Conservation (phyloP, 1,284 basidiomycete genomes). For the Apiotrichum brassicae region DNA sequence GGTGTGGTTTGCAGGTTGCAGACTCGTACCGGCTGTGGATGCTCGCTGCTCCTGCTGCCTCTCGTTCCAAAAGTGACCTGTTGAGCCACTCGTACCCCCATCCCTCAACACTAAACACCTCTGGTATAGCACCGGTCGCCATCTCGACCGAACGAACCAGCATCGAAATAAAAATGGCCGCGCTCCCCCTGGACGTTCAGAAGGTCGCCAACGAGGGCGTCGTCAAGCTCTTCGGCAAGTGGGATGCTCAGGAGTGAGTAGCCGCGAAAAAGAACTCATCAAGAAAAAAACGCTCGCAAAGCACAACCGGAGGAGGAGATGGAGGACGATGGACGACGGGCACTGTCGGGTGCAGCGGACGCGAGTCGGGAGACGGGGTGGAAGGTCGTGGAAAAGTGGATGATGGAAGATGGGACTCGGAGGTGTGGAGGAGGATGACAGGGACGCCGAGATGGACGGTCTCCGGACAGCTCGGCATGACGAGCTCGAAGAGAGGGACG, state of each 20-base stretch:
- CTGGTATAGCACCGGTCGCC: constrained; percentile 2
- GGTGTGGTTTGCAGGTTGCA: neutral
- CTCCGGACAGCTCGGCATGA: too few relatives aligned
- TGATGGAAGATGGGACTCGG: too few relatives aligned
- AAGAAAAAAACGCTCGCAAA: neutral
- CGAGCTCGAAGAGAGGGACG: neutral
- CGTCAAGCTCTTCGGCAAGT: constrained; percentile 93
- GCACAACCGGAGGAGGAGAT: neutral
- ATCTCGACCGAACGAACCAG: neutral
- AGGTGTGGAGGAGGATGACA: too few relatives aligned
- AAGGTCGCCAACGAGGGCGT: constrained; percentile 64
- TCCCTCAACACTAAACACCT: neutral
- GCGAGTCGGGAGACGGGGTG: too few relatives aligned
- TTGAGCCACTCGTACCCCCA: neutral
- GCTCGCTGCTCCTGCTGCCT: neutral
- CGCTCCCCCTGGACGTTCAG: constrained; percentile 77
- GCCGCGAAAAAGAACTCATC: constrained; percentile 6
- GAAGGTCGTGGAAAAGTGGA: too few relatives aligned
- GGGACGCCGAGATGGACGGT: too few relatives aligned
- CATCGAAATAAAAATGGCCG: constrained; percentile 34
- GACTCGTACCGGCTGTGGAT: neutral
- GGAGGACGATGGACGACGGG: neutral
- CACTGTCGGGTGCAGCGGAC: neutral
- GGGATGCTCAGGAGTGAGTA: constrained; percentile 91
- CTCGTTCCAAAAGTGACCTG: neutral